Conservation (phyloP, 106 monocot species). For the Platanthera zijinensis region DNA sequence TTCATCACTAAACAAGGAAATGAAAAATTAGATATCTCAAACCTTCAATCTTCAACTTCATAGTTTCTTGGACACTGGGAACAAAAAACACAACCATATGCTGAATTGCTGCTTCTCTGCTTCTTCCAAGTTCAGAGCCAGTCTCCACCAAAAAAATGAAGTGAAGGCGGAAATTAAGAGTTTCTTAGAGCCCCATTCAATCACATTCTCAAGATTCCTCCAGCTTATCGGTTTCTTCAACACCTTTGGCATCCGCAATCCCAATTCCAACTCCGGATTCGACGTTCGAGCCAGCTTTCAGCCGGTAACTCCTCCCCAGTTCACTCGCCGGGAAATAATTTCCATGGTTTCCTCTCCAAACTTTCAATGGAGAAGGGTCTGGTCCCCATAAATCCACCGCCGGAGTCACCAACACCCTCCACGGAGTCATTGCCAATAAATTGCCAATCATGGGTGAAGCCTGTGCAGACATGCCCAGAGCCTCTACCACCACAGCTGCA, state of each 20-base stretch:
- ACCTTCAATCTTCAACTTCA: too few species aligned
- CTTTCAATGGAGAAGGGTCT: constrained; percentile 17
- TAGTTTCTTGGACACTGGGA: too few species aligned
- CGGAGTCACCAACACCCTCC: constrained; percentile 44
- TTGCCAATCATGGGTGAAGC: neutral
- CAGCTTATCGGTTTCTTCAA: constrained; percentile 70
- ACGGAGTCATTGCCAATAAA: constrained; percentile 23
- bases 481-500: constrained; percentile 31
- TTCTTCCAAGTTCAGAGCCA: too few species aligned
- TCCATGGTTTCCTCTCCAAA: constrained; percentile 28
- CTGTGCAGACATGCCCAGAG: constrained; percentile 17
- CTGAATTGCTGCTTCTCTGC: too few species aligned
- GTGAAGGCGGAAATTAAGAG: neutral
- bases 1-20: too few species aligned
- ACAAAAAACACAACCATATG: too few species aligned
- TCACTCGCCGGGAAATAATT: constrained; percentile 21
- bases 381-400: constrained; percentile 36
- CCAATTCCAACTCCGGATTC: neutral
- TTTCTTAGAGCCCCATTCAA: neutral
- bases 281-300: constrained; percentile 1
- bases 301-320: constrained; percentile 1
- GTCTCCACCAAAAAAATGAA: neutral
- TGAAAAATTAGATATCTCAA: too few species aligned
- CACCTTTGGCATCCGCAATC: neutral
- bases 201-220: constrained; percentile 70